Evolutionary conservation across 257 asterid genomes (phyloP).

Genomic region (Penstemon davidsonii): DNA sequence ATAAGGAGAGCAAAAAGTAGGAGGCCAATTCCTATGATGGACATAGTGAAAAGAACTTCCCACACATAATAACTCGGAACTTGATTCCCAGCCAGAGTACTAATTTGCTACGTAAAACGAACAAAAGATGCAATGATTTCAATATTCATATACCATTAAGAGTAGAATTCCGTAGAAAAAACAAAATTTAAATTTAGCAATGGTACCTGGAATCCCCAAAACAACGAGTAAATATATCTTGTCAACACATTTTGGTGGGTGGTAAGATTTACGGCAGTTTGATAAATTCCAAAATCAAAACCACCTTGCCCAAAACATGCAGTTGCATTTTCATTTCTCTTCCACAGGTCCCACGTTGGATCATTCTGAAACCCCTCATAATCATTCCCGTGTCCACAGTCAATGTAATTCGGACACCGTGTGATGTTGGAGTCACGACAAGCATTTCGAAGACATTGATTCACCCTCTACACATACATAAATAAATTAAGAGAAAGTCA

Average conservation of each 20-base stretch:
- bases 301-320: no score
- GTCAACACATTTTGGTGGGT: conserved; percentile 34
- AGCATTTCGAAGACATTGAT: no score
- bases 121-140: conserved; percentile 21
- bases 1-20: conserved; percentile 78
- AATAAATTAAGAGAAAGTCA: conserved; percentile 1
- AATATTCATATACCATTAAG: neutral
- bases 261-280: conserved; percentile 58
- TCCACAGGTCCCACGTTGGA: no score
- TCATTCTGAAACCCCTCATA: no score
- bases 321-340: no score
- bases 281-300: conserved; percentile 60
- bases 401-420: no score
- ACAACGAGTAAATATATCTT: neutral
- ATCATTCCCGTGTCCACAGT: no score
- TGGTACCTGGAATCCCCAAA: conserved; percentile 32
- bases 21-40: conserved; percentile 71
- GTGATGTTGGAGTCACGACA: no score
- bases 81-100: conserved; percentile 89
- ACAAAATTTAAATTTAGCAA: neutral
- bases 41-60: conserved; percentile 86
- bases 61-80: conserved; percentile 65
- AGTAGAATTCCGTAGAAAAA: neutral
- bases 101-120: conserved; percentile 59
- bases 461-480: no score